Conservation (phyloP, 805 yeast species). For the Yarrowia yakushimensis region DNA sequence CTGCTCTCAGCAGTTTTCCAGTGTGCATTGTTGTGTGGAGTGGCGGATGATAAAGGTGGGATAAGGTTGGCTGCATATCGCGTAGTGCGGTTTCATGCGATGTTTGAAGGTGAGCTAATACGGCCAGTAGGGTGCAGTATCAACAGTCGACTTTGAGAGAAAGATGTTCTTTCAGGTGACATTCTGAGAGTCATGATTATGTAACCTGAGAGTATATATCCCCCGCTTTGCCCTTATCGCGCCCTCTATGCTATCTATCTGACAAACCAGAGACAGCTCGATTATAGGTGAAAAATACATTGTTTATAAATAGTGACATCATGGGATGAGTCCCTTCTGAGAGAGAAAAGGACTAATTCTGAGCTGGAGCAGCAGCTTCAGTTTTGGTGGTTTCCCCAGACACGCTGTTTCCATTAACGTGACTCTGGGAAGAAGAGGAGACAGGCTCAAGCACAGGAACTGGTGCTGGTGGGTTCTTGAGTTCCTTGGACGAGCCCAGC, state of each 20-base stretch:
- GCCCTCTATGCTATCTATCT: too few species aligned
- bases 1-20: conserved; percentile 14
- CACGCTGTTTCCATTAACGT: background rate
- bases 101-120: background rate
- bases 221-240: too few species aligned
- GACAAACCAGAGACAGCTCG: too few species aligned
- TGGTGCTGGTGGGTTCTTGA: background rate
- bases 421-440: background rate
- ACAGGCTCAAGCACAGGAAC: background rate
- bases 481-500: background rate
- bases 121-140: too few species aligned
- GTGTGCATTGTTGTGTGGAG: conserved; percentile 7
- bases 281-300: background rate
- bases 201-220: too few species aligned
- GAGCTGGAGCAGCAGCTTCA: background rate
- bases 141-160: too few species aligned
- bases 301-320: background rate
- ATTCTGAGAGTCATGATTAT: too few species aligned
- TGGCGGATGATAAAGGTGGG: background rate
- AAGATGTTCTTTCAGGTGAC: too few species aligned
- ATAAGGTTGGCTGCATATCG: background rate
- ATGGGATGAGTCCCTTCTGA: background rate
- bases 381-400: background rate
- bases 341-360: background rate
- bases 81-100: background rate